A percentile compares a stretch with the other conserved stretches of the same genome.
Evolutionary conservation across 2,329 filamentous ascomycete species (phyloP).

Genomic region (Chalaropsis ovoidea): DNA sequence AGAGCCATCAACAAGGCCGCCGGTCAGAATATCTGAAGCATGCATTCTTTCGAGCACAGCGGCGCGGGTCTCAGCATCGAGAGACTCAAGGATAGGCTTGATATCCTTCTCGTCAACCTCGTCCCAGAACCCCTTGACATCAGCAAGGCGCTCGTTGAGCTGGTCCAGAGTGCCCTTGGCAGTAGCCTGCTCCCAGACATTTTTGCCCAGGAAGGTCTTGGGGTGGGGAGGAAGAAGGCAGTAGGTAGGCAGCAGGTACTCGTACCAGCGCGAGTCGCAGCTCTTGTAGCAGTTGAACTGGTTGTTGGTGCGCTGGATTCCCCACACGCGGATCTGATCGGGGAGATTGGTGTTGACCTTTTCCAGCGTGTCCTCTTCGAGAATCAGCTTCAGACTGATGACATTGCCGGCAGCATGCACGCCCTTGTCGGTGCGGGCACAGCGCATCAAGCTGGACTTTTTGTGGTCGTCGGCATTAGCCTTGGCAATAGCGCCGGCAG

Average conservation of each 20-base stretch:
- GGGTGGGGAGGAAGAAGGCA: slow-evolving; percentile 88
- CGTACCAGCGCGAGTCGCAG: slow-evolving; percentile 93
- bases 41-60: slow-evolving; percentile 55
- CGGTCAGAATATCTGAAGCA: slow-evolving; percentile 26
- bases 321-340: slow-evolving; percentile 90
- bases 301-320: slow-evolving; percentile 78
- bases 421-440: slow-evolving; percentile 92
- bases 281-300: slow-evolving; percentile 90
- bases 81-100: slow-evolving; percentile 53
- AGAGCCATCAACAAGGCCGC: slow-evolving; percentile 22
- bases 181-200: slow-evolving; percentile 66
- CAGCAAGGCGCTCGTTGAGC: slow-evolving; percentile 59
- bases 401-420: slow-evolving; percentile 94
- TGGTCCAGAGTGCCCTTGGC: slow-evolving; percentile 61
- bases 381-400: slow-evolving; percentile 88
- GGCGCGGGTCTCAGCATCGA: slow-evolving; percentile 54
- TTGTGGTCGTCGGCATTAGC: slow-evolving; percentile 94
- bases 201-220: slow-evolving; percentile 71
- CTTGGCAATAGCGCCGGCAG: slow-evolving; percentile 87
- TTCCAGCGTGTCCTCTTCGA: slow-evolving; percentile 77
- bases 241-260: slow-evolving; percentile 91
- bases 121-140: slow-evolving; percentile 73
- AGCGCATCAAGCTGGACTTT: slow-evolving; percentile 88
- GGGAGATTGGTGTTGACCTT: slow-evolving; percentile 84
- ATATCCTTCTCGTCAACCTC: slow-evolving; percentile 72